Conservation (phyloP, 1,139 yeast genomes). For the Blastobotrys apis region DNA sequence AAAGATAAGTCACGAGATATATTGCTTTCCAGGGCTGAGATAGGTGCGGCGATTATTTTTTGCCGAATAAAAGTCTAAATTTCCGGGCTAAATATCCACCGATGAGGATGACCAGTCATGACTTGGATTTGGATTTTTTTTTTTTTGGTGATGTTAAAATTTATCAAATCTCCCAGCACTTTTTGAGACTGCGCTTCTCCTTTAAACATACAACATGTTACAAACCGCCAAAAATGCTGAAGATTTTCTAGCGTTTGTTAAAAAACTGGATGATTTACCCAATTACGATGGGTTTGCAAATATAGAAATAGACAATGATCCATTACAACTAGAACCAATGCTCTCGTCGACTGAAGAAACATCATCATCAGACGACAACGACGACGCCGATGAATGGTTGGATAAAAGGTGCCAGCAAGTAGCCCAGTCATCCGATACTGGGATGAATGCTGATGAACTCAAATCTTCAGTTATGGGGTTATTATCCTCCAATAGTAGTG, state of each 20-base stretch:
- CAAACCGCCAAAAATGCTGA: slow-evolving; percentile 2
- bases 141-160: neutral
- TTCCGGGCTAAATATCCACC: too few relatives aligned
- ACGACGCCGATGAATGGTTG: slow-evolving; percentile 1
- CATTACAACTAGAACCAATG: neutral
- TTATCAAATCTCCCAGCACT: neutral
- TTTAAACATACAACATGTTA: neutral
- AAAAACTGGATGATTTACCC: neutral
- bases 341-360: neutral
- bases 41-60: too few relatives aligned
- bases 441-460: slow-evolving; percentile 24
- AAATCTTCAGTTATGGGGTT: slow-evolving; percentile 27
- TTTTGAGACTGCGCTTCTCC: neutral
- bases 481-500: slow-evolving; percentile 39
- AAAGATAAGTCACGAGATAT: too few relatives aligned
- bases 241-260: slow-evolving; percentile 3
- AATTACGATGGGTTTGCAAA: neutral
- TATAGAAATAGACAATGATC: slow-evolving; percentile 10
- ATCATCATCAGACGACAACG: neutral
- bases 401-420: neutral
- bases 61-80: too few relatives aligned
- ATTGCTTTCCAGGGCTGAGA: too few relatives aligned
- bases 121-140: too few relatives aligned
- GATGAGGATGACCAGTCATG: slow-evolving; percentile 3
- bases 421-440: too few relatives aligned